These are phyloP conservation scores for Globisporangium abappressorium DNA, from an alignment of 352 stramenopile species.

Conservation along the genomic window DNA sequence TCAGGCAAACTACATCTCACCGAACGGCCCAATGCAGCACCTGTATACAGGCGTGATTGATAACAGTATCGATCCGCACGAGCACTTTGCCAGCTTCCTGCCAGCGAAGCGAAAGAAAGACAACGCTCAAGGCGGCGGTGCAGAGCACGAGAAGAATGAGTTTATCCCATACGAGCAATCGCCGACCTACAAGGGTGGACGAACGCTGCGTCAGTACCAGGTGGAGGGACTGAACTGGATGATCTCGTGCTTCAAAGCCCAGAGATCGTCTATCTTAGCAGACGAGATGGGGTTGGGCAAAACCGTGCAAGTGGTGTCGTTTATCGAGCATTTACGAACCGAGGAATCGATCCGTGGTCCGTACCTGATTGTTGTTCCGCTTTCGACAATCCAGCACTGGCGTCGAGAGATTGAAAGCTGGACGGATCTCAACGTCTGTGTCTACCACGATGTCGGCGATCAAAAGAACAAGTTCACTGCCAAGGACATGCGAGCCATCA, in stretches of 20 bases:
- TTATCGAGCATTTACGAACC: conserved; percentile 87
- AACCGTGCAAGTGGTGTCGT: conserved; percentile 94
- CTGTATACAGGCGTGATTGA: conserved; percentile 86
- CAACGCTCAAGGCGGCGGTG: conserved; percentile 16
- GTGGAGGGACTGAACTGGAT: conserved; percentile 90
- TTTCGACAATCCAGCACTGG: conserved; percentile 89
- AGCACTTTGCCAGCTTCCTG: conserved; percentile 87
- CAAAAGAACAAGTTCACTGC: conserved; percentile 74
- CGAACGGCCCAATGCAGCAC: conserved; percentile 84
- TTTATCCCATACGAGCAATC: conserved; percentile 90
- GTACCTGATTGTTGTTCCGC: conserved; percentile 83
- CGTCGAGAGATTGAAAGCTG: conserved; percentile 85
- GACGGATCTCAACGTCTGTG: conserved; percentile 98
- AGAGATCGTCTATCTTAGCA: conserved; percentile 85
- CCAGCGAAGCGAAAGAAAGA: conserved; percentile 32
- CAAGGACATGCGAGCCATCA: conserved; percentile 85
- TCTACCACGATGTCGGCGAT: conserved; percentile 96
- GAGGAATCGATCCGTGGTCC: conserved; percentile 83
- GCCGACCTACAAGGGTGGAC: conserved; percentile 83
- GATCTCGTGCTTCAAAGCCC: conserved; percentile 84
- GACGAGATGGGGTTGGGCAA: conserved; percentile 94
- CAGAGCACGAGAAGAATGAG: conserved; percentile 39
- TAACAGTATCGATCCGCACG: conserved; percentile 87
- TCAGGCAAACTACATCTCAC: conserved; percentile 64
- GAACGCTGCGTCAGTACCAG: conserved; percentile 79